Evolutionary conservation across 2,329 filamentous ascomycete species (phyloP).

Genomic region (Nemania sp.): DNA sequence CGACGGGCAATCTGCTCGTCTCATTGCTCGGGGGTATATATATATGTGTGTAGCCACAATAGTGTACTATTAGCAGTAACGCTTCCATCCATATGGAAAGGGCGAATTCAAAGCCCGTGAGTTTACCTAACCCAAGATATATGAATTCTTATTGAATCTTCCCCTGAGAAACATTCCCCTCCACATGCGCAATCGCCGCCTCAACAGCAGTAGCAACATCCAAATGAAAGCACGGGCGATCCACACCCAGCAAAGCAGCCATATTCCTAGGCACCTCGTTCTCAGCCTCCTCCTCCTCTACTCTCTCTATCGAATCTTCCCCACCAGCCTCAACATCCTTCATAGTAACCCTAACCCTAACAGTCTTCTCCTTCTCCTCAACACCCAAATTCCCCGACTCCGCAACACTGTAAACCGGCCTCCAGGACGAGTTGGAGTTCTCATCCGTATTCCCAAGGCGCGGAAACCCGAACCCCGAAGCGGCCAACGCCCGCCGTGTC

Average conservation of each 20-base stretch:
- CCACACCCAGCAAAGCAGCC: constrained; percentile 82
- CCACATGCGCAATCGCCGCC: constrained; percentile 79
- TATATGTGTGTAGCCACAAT: no score
- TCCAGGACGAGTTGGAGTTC: constrained; percentile 74
- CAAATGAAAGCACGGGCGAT: constrained; percentile 90
- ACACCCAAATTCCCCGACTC: constrained; percentile 76
- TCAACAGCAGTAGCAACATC: constrained; percentile 89
- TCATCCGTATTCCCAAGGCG: constrained; percentile 53
- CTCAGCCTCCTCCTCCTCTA: constrained; percentile 34
- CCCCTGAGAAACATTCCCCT: no score
- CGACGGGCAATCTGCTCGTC: no score
- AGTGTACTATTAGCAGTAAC: no score
- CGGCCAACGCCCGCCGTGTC: constrained; percentile 87
- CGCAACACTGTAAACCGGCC: constrained; percentile 91
- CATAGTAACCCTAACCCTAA: no score
- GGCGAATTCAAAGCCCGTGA: no score
- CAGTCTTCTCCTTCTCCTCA: constrained; percentile 68
- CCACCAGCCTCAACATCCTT: constrained; percentile 68
- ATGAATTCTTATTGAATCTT: no score
- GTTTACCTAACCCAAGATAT: no score
- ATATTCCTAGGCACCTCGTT: constrained; percentile 54
- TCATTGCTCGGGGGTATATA: no score
- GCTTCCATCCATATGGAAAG: no score
- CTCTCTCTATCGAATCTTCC: constrained; percentile 40
- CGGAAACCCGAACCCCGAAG: constrained; percentile 87